Conservation (phyloP, 179 eudicot species). For the Spergularia azorica region DNA sequence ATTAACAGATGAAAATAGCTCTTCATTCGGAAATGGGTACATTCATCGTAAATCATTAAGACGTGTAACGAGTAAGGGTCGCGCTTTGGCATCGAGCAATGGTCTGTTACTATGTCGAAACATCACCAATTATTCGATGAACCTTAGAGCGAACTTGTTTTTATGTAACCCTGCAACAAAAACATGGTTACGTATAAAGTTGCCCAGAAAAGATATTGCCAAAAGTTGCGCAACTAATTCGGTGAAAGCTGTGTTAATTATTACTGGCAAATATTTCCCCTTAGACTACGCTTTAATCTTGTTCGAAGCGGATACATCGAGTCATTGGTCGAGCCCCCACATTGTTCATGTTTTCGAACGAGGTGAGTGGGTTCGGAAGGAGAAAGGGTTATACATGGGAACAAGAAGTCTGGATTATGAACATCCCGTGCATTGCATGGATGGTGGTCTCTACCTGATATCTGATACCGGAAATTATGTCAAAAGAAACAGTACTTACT, state of each 20-base stretch:
- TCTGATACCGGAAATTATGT: background rate
- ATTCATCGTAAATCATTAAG: background rate
- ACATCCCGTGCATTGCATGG: background rate
- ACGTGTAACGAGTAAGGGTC: background rate
- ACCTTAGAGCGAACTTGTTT: background rate
- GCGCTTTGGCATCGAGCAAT: constrained; percentile 25
- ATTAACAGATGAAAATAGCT: background rate
- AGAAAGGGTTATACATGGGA: background rate
- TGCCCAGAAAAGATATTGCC: background rate
- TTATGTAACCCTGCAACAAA: constrained; percentile 26
- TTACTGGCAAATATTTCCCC: constrained; percentile 12
- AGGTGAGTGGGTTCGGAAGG: constrained; percentile 14
- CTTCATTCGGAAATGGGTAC: background rate
- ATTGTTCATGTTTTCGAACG: background rate
- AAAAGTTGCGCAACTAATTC: background rate
- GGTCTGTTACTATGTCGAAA: constrained; percentile 26
- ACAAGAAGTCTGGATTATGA: constrained; percentile 3
- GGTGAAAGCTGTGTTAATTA: background rate
- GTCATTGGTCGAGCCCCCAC: constrained; percentile 1
- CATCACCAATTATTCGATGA: background rate
- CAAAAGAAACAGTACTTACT: background rate
- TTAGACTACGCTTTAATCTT: constrained; percentile 19
- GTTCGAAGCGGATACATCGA: background rate
- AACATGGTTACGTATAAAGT: background rate
- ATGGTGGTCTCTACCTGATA: constrained; percentile 12